Base-by-base conservation (phyloP, 2,329 filamentous ascomycete genomes). In the Colletotrichum tropicicola region DNA sequence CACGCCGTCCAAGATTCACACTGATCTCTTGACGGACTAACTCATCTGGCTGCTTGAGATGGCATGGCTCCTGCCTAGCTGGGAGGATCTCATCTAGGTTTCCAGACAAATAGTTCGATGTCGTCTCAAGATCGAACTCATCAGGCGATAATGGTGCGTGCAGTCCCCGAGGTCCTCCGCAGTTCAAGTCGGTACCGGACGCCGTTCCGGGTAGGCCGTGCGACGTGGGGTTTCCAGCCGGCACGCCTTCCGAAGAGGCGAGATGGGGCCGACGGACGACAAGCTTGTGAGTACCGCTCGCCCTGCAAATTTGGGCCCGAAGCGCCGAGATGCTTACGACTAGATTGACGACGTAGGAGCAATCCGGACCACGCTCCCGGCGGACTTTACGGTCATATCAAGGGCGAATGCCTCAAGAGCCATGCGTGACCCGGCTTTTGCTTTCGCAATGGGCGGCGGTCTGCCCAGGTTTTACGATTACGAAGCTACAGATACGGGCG, bases 161-260 rank as follows among this genome's bases (percentile, higher is more conserved):
- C 13, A 4, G 9, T 35, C 17, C 21, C 30, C 23, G 23, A 6
- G 13, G 6, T 39, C 17, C 28, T 5, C 17, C 19, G 35, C 17
- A 15, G 25, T 27, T n/a, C n/a, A 41, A 15, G 23, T 37, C 21
- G 21, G 21, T 21, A 28, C 4, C 13, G 23, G 35, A 19, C 25
- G 43, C 47, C 56, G 48, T 41, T 53, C 56, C 41, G 48, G 48
- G 32, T 6, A 54, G 41, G 25, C 32, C 12, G 43, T 52, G 37
- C 37, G 30, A 39, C n/a, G 47, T 57, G 39, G 59, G 54, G 45
- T 28, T 15, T 19, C 23, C 23, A 37, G 47, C 13, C 44, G 37
- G 37, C 54, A 27, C 19, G 54, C 27, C 30, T 27, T 44, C 37
- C 30, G 47, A 37, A 53, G 30, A 32, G 13, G 21, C 37, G 28